Evolutionary conservation across 2,329 filamentous ascomycete genomes (phyloP).

Genomic region (Fusarium sp.): DNA sequence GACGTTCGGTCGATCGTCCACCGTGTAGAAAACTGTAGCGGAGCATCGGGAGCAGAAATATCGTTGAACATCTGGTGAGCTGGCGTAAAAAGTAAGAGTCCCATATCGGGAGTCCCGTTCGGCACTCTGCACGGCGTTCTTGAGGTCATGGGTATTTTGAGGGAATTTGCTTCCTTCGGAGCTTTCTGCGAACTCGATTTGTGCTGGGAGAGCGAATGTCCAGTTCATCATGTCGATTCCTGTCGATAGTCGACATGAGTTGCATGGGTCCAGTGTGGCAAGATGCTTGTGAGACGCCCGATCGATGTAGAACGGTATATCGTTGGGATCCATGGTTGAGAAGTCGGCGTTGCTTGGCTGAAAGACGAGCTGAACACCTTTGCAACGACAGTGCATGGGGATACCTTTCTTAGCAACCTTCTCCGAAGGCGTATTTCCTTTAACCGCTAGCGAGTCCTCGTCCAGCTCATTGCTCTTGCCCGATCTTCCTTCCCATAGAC

Average conservation of each 20-base stretch:
- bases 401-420: conserved; percentile 40
- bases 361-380: conserved; percentile 57
- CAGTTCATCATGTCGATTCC: conserved; percentile 59
- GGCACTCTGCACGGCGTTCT: conserved; percentile 46
- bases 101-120: conserved; percentile 53
- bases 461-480: conserved; percentile 46
- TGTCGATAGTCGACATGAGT: conserved; percentile 57
- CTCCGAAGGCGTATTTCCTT: conserved; percentile 25
- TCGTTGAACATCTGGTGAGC: conserved; percentile 57
- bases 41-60: conserved; percentile 63
- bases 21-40: conserved; percentile 58
- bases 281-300: conserved; percentile 55
- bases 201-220: conserved; percentile 55
- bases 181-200: conserved; percentile 50
- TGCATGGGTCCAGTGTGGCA: conserved; percentile 57
- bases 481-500: conserved; percentile 43
- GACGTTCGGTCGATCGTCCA: conserved; percentile 51
- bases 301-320: conserved; percentile 58
- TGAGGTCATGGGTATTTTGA: conserved; percentile 43
- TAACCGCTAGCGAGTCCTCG: conserved; percentile 45
- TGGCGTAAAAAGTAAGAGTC: conserved; percentile 56
- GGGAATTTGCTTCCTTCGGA: conserved; percentile 20
- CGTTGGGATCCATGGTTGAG: conserved; percentile 17
- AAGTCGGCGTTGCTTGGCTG: conserved; percentile 47
- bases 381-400: conserved; percentile 58